These are phyloP conservation scores for Gynochthodes officinalis DNA, from an alignment of 257 asterid genomes.

Conservation along the genomic window DNA sequence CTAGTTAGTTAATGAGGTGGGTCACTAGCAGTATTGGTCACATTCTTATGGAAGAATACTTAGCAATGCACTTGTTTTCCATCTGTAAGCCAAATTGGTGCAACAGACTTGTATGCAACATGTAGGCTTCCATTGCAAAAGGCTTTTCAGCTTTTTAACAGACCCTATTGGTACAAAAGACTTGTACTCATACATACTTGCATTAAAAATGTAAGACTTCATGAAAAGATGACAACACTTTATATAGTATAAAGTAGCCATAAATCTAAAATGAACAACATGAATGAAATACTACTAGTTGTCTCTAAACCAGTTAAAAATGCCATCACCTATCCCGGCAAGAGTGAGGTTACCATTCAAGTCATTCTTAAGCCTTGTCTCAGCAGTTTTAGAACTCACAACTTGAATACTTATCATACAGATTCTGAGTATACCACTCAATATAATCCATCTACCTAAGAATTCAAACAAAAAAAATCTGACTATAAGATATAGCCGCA, in stretches of 20 bases:
- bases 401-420: background rate
- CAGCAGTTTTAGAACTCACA: background rate
- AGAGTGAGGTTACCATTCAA: background rate
- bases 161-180: too few species aligned
- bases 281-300: background rate
- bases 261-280: background rate
- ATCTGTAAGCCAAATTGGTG: background rate
- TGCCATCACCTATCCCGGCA: background rate
- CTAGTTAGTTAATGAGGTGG: background rate
- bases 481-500: too few species aligned
- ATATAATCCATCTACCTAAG: background rate
- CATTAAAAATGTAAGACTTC: background rate
- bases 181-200: background rate
- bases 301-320: background rate
- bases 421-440: background rate
- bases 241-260: background rate
- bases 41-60: background rate
- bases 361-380: background rate
- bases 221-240: background rate
- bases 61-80: background rate
- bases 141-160: background rate
- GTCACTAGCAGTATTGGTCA: background rate
- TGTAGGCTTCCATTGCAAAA: background rate
- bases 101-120: too few species aligned
- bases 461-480: background rate